Percentiles rank a stretch among this genome's conserved stretches.
Evolutionary conservation across 1,284 basidiomycete species (phyloP).

Genomic region (Trichosporon sp.): DNA sequence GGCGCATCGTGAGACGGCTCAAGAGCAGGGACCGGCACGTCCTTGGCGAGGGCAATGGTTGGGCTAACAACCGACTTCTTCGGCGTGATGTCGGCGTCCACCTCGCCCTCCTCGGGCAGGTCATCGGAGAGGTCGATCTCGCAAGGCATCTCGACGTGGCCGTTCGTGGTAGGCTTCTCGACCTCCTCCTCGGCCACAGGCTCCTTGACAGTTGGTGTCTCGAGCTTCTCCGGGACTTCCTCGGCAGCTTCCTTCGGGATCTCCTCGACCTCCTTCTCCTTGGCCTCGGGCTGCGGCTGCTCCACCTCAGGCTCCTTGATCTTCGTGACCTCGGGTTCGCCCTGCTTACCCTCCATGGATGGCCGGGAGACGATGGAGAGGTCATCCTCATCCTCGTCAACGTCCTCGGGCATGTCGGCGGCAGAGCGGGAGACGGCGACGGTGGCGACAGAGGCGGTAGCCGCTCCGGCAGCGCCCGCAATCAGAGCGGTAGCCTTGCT

Average conservation of each 20-base stretch:
- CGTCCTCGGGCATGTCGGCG: constrained; percentile 8
- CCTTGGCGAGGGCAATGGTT: background rate
- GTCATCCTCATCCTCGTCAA: constrained; percentile 16
- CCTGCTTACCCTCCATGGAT: constrained; percentile 9
- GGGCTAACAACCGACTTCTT: background rate
- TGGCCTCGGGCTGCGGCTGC: constrained; percentile 46
- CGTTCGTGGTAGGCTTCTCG: background rate
- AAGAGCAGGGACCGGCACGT: constrained; percentile 10
- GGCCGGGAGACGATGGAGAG: constrained; percentile 9
- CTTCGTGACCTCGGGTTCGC: background rate
- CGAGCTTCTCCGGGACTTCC: background rate
- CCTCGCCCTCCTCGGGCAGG: background rate
- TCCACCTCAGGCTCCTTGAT: constrained; percentile 43
- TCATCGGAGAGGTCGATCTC: constrained; percentile 16
- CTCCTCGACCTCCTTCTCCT: constrained; percentile 1
- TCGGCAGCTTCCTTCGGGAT: background rate
- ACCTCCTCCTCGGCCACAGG: background rate
- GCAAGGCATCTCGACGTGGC: constrained; percentile 3
- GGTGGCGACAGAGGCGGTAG: constrained; percentile 13
- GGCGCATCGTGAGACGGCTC: constrained; percentile 10
- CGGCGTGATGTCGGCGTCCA: background rate
- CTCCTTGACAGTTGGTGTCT: background rate
- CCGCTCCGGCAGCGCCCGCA: constrained; percentile 67
- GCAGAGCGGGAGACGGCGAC: constrained; percentile 7
- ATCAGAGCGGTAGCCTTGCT: constrained; percentile 36